Base-by-base conservation (phyloP, 768 basidiomycete species). In the Lactarius trivialis region DNA sequence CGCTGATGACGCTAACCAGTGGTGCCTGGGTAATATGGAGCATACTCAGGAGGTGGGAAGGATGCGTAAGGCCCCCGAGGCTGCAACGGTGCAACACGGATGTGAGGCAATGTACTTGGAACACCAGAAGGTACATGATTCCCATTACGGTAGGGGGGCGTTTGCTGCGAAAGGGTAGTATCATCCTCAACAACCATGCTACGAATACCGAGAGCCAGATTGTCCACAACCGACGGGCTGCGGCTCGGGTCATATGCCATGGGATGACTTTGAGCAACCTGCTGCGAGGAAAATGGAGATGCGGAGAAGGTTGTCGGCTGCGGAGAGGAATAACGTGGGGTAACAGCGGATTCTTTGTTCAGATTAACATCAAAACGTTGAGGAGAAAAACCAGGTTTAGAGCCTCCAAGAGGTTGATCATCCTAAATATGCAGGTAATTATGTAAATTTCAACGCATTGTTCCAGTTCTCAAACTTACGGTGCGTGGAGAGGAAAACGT, bases 121-220 rank as follows among this genome's bases (percentile, higher is more conserved):
- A 72, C 66, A 56, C 74, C 58, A 64, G 71, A 67, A 63, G 71
- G 71, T 7, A 62, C 66, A 55, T 71, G 76, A 39, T 66, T 71
- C 62, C 61, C 67, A 52, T 76, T 76, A 60, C 79, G 79, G 61
- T 77, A 77, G 11, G 65, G 37, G 19, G 66, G 49, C 32, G 59
- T 62, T 53, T 70, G 67, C 63, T 76, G 76, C 41, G 68, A 66
- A 45, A 71, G 69, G 58, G 71, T 69, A 56, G 75, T 76, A 58
- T 84, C 83, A 48, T 84, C 83, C 67, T 82, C 83, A 21, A 83
- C 82, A 7, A 72, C 76, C 81, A 84, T 83, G 15, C 85, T 85
- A 62, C 86, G 81, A 53, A 88, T 72, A 4, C 82, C 78, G 34
- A 81, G 71, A 15, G 83, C 74, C 36, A 87, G 75, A 58, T 77